phyloP scores from a whole-genome alignment of 108 stramenopile species.

The Nitzschia sp. region DNA sequence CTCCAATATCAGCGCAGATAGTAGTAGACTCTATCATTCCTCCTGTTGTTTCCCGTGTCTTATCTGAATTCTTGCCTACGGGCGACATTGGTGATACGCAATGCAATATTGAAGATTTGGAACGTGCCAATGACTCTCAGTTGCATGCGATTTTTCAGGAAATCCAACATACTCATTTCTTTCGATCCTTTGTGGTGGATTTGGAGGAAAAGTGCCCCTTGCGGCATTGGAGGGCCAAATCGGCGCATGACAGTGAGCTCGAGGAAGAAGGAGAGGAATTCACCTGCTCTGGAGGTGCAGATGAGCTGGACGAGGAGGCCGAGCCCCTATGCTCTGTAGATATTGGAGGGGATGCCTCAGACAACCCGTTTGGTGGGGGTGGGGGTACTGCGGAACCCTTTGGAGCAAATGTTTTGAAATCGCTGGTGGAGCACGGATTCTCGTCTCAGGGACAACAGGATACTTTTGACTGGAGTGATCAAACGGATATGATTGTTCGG shows the following conservation, averaged over 20 bases:
- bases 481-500: slow-evolving; percentile 61
- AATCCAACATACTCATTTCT: slow-evolving; percentile 73
- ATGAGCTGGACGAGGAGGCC: slow-evolving; percentile 77
- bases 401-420: slow-evolving; percentile 32
- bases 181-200: slow-evolving; percentile 83
- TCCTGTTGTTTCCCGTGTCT: neutral
- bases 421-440: slow-evolving; percentile 38
- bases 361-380: slow-evolving; percentile 1
- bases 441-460: slow-evolving; percentile 52
- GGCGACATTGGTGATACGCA: slow-evolving; percentile 76
- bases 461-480: slow-evolving; percentile 75
- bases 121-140: slow-evolving; percentile 86
- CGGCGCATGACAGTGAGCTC: slow-evolving; percentile 26
- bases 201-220: slow-evolving; percentile 77
- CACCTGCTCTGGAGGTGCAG: slow-evolving; percentile 62
- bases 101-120: slow-evolving; percentile 87
- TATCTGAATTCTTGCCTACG: slow-evolving; percentile 8
- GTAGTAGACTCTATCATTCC: too few relatives aligned
- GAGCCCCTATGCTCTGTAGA: slow-evolving; percentile 71
- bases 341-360: slow-evolving; percentile 27
- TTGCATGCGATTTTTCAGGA: slow-evolving; percentile 79
- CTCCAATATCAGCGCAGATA: too few relatives aligned
- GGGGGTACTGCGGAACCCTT: slow-evolving; percentile 15
- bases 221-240: slow-evolving; percentile 39
- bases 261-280: slow-evolving; percentile 68